phyloP scores from a whole-genome alignment of 306 rosid genomes.

The Vigna reflexopilosa region DNA sequence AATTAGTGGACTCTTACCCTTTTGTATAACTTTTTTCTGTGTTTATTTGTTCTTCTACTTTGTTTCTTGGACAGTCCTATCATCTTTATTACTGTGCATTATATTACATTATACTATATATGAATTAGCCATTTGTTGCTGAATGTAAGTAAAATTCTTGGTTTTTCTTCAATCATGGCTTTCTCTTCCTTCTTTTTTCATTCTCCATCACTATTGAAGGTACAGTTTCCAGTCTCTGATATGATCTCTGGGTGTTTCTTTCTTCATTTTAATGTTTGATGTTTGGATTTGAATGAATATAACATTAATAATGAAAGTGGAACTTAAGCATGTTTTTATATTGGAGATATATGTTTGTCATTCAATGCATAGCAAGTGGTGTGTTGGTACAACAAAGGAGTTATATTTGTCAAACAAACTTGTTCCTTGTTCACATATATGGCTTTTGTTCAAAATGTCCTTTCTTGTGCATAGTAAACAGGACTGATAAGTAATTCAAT shows the following conservation, averaged over 20 bases:
- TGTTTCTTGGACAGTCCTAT: slow-evolving; percentile 41
- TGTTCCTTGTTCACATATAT: slow-evolving; percentile 1
- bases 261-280: background rate
- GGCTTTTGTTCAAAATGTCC: background rate
- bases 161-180: slow-evolving; percentile 59
- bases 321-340: slow-evolving; percentile 11
- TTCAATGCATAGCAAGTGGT: background rate
- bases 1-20: slow-evolving; percentile 36
- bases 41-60: slow-evolving; percentile 8
- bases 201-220: slow-evolving; percentile 68
- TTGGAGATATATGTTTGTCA: slow-evolving; percentile 33
- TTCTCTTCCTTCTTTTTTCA: slow-evolving; percentile 56
- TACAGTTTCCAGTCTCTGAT: slow-evolving; percentile 40
- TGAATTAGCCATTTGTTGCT: slow-evolving; percentile 51
- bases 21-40: background rate
- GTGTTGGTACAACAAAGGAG: background rate
- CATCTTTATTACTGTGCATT: slow-evolving; percentile 16
- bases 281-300: slow-evolving; percentile 15
- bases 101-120: slow-evolving; percentile 24
- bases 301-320: slow-evolving; percentile 3
- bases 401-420: background rate
- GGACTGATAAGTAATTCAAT: slow-evolving; percentile 20
- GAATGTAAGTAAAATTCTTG: slow-evolving; percentile 14
- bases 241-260: background rate
- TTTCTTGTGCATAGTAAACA: slow-evolving; percentile 15